Percentiles rank a stretch among this genome's conserved stretches.
Conservation (phyloP, 345 rosid genomes). For the Rhizophora apiculata region DNA sequence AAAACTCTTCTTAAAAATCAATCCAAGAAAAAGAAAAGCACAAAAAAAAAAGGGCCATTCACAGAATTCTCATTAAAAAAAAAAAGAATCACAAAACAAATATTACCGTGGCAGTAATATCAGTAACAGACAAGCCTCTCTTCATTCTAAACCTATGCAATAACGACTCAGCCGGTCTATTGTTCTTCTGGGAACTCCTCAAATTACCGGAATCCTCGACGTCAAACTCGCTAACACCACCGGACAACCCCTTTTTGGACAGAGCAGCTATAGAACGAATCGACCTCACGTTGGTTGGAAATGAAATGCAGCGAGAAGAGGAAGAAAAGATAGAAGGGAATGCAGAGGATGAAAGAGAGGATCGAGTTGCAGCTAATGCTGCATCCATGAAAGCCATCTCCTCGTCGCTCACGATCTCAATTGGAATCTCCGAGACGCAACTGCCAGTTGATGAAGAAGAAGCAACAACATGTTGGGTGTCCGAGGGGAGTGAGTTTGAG, state of each 20-base stretch:
- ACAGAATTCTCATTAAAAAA: not conserved
- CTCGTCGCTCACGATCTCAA: constrained; percentile 76
- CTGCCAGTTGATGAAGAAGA: not conserved
- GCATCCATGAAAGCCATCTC: constrained; percentile 85
- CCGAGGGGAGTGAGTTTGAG: constrained; percentile 14
- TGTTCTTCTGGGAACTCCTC: constrained; percentile 27
- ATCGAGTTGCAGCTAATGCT: constrained; percentile 53
- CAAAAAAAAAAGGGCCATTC: not conserved
- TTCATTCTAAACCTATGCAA: constrained; percentile 46
- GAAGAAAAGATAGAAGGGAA: constrained; percentile 32
- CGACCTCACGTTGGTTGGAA: constrained; percentile 32
- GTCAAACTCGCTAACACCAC: constrained; percentile 27
- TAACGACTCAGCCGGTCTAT: constrained; percentile 28
- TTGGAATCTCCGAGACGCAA: constrained; percentile 41
- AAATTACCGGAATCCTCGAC: constrained; percentile 54
- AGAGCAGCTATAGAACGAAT: constrained; percentile 33
- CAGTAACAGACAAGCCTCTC: constrained; percentile 63
- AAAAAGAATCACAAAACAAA: not conserved
- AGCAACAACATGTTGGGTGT: constrained; percentile 11
- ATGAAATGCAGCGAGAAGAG: constrained; percentile 15
- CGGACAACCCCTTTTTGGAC: constrained; percentile 39
- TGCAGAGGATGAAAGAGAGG: constrained; percentile 28
- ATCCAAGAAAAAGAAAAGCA: not conserved
- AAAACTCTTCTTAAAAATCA: no score
- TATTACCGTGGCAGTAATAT: constrained; percentile 59